Percentiles rank a stretch among this genome's conserved stretches.
Evolutionary conservation across 768 basidiomycete species (phyloP).

Genomic region (Leccinum fibrillosum): DNA sequence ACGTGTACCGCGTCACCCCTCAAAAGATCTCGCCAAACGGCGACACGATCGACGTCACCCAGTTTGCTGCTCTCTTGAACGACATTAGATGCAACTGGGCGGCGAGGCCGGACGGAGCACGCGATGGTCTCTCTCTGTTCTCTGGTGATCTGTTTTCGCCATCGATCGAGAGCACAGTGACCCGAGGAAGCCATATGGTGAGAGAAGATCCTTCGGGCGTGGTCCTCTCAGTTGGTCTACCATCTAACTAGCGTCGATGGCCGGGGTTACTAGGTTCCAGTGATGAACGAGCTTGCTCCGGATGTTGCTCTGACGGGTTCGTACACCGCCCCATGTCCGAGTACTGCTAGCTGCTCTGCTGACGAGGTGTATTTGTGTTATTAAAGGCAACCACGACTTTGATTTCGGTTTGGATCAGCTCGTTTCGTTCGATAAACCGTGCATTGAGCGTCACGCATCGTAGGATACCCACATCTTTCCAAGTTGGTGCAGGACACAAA

Average conservation of each 20-base stretch:
- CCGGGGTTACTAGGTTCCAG: slow-evolving; percentile 60
- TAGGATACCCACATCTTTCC: slow-evolving; percentile 63
- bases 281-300: slow-evolving; percentile 77
- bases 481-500: slow-evolving; percentile 68
- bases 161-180: slow-evolving; percentile 82
- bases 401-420: slow-evolving; percentile 63
- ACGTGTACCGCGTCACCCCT: slow-evolving; percentile 77
- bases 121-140: slow-evolving; percentile 79
- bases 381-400: slow-evolving; percentile 86
- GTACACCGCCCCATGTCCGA: slow-evolving; percentile 23
- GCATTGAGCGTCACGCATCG: background rate
- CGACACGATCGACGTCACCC: slow-evolving; percentile 81
- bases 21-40: slow-evolving; percentile 58
- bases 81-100: slow-evolving; percentile 60
- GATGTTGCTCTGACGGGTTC: slow-evolving; percentile 79
- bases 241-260: background rate
- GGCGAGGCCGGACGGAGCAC: slow-evolving; percentile 42
- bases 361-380: background rate
- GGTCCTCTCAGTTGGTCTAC: background rate
- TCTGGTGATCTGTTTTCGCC: slow-evolving; percentile 90
- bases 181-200: slow-evolving; percentile 90
- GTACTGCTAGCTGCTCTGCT: background rate
- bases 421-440: background rate
- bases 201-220: slow-evolving; percentile 8
- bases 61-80: slow-evolving; percentile 74